Base-by-base conservation (phyloP, 1,284 basidiomycete species). In the Apiotrichum laibachii region DNA sequence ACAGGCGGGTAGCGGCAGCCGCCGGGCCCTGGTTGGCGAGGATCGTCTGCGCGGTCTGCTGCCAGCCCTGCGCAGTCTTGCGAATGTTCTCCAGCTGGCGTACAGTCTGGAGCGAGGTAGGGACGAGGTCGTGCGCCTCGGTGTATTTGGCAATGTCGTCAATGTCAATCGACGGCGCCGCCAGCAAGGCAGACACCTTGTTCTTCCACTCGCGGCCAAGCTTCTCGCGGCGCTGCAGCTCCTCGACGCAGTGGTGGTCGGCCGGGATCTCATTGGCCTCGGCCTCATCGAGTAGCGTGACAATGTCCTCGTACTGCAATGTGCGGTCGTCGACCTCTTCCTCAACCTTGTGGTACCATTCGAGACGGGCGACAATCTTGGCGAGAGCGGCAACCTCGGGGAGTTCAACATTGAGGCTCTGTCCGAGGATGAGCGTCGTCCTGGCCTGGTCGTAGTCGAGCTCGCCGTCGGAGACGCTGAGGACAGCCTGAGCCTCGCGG, bases 311-410 rank as follows among this genome's bases (percentile, higher is more conserved):
- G 50, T 72, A 71, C 58, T 75, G 64, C 13, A 77, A 62, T 1
- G 64, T 67, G 5, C 68, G 62, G 59, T 78, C 76, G 49, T 77
- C 76, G 22, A 77, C 68, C 51, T 76, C 72, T 35, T 73, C 71
- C 37, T 68, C 68, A 37, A 76, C 62, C 51, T 72, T 71, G 39
- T 60, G 63, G 60, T 70, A 70, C 77, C 77, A 79, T 13, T 61
- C 55, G 18, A 77, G 55, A 2, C 76, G 71, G n/a, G 71, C 67
- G 42, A 75, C 67, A 16, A 75, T 64, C 37, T 57, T 71, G 37
- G 68, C 52, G 16, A 79, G 64, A 10, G 56, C 48, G 1, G 61
- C 49, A 12, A 77, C 52, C 52, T 77, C 72, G 0, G 78, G 75
- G 15, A 77, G 47, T 35, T 78, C 71, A 21, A 78, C 62, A 50